Evolutionary conservation across 495 filamentous ascomycete genomes (phyloP), one percentile per base, ranked within the genome.

Genomic region (Daldinia vernicosa): DNA sequence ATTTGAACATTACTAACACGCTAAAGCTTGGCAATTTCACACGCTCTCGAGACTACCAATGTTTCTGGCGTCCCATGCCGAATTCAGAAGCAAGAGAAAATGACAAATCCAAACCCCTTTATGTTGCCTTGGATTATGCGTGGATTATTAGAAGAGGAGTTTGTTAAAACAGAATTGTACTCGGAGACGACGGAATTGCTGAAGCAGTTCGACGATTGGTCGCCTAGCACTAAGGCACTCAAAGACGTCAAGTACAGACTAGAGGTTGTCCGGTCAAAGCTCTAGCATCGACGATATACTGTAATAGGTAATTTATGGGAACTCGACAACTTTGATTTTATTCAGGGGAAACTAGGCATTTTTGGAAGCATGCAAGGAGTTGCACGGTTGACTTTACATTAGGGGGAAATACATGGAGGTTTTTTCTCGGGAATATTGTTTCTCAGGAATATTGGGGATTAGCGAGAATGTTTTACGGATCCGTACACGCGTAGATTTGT

Each of bases 231-330:
- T 9, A 99, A 98, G 82, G 91, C 90, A 33, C 80, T 99, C 60
- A 97, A 93, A 79, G 95, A 99, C 83, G 95, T 99, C 35, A 97
- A 95, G 77, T 99, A 96, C 77, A 86, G 95, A 70, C 81, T 99
- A 43, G 95, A 99, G 84, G 94, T 91, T 7, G 94, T 99, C 51
- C 84, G 92, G 70, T 94, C 91, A 6, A 96, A 93, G 78, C 81
- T 95, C 32, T 97, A 75, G 40, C 37, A 55, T 62, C 43, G 6
- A 60, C 32, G 15, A 27, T 51, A 60, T 24, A 47, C 54, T 40
- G 39, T 57, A 12, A 11, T 40, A 19, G 7, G 52, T 43, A 17
- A 37, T 47, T 47, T 17, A 68, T 35, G 28, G 32, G 43, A 28
- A 60, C 1, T 24, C 52, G 28, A 56, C 24, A 65, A 43, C 28